Evolutionary conservation across 177 flowering plant genomes (phyloP), one percentile per base, ranked within the genome.

Genomic region (Vitis hybrid): DNA sequence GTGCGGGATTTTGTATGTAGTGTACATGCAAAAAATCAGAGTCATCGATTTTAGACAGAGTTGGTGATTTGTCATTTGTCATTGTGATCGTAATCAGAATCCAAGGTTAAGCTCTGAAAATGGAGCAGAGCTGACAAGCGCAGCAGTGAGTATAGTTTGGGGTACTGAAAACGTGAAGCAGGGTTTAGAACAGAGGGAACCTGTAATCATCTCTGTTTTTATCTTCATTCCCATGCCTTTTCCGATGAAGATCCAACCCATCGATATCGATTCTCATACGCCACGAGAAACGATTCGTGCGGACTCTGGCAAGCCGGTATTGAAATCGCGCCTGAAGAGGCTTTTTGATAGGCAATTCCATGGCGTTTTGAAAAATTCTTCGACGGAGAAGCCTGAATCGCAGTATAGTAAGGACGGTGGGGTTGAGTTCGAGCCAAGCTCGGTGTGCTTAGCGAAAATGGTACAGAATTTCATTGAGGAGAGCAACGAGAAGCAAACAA

Each of bases 391-490:
- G 74, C 75, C 79, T 16, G 88, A 65, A 18, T 65, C 59, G 8
- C 64, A 71, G 34, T 57, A 22, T 26, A 69, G 11, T 34, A 63
- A 58, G 15, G 66, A 67, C 61, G 70, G 34, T 2, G 71, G 51
- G 11, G 15, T 54, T 1, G 83, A 81, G 62, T 81, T 85, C 39
- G 88, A 85, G 82, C 88, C 88, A 61, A 85, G 82, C 75, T 83
- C 88, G 3, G 76, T 85, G 45, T 83, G 86, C 59, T 73, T 85
- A 78, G 84, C 77, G n/a, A 85, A 83, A 64, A 81, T 83, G 88
- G 87, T 84, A 15, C 83, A 80, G 79, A 81, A 61, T 60, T 94
- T 89, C 84, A 88, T 94, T 9, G 97, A 94, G 63, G 97, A 90
- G 50, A 81, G 63, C 77, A 85, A 78, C 77, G 97, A 89, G 73